Evolutionary conservation across 2,329 filamentous ascomycete genomes (phyloP), one percentile per base, ranked within the genome.

Genomic region (Aurifilum marmelostoma): DNA sequence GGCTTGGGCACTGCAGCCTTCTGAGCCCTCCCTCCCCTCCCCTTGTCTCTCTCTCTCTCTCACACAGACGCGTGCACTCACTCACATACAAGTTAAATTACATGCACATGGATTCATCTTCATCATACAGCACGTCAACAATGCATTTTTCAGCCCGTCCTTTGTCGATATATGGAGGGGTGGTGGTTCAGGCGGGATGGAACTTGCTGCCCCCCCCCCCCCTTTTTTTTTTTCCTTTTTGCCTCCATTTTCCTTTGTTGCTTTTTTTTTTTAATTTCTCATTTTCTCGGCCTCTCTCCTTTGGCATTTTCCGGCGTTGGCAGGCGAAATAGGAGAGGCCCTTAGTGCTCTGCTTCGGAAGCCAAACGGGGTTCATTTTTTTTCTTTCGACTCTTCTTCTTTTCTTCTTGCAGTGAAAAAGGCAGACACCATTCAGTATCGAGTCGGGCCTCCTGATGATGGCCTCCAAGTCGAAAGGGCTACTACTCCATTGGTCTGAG

Each of bases 1-100:
- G 94, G 95, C n/a, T 86, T 97, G 63, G 93, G 93, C 37, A 71
- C 69, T 54, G 92, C 94, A 63, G 92, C 93, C 64, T 97, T 97
- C 77, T 97, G 76, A 81, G 54, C 41, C 32, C 32, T 18, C 58
- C 29, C 27, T n/a, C n/a, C n/a, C n/a, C n/a, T n/a, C n/a, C n/a
- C n/a, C 34, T 34, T 34, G 34, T 34, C 34, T 34, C 34, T 34
- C 34, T 4, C 34, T 34, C 34, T 34, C 4, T 8, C 34, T 34
- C 8, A 34, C 34, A 34, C n/a, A n/a, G n/a, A n/a, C n/a, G n/a
- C n/a, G n/a, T n/a, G n/a, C n/a, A n/a, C n/a, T n/a, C n/a, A n/a
- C n/a, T n/a, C 11, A 58, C 21, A 21, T 29, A n/a, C 39, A 52
- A 12, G 21, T 18, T 14, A 4, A 27, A 3, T 14, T 12, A 14